Base-by-base conservation (phyloP, 768 basidiomycete species). In the Agaricus subrufescens region DNA sequence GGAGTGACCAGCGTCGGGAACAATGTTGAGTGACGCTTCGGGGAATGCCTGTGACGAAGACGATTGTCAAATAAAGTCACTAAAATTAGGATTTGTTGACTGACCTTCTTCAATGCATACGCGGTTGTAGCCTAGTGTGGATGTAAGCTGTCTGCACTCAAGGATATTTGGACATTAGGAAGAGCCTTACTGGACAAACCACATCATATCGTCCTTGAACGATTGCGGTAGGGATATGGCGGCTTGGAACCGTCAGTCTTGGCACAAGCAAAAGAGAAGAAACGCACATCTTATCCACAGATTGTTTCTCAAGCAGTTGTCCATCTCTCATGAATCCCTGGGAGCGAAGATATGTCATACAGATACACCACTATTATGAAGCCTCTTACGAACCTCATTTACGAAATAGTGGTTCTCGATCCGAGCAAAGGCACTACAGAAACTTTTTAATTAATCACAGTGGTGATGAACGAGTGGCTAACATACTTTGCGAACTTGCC, bases 341-440 rank as follows among this genome's bases (percentile, higher is more conserved):
- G 3, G 31, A 39, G 34, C 43, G 15, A 25, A 25, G 34, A n/a
- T 55, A 43, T 30, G n/a, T 23, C 2, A n/a, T 15, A 7, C 37
- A 48, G 14, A 25, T 14, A n/a, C 19, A 48, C n/a, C n/a, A 56
- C 19, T 19, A 1, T 39, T 52, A 12, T 47, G 19, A 37, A 37
- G 11, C 15, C 19, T 19, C 19, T 25, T 50, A 67, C 75, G 58
- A 52, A 89, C 89, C 52, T 82, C 79, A 63, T 94, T 91, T 50
- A 94, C 73, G 64, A 95, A 95, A 69, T 89, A 96, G 64, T 95
- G 92, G 64, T 93, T 93, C 72, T 94, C 93, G 46, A 95, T 93
- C 38, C 85, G 75, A 19, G 92, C 89, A 68, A 94, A 94, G 0
- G 92, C 87, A 54, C 91, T 94, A 51, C 19, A 31, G 11, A 45